Base-by-base conservation (phyloP, 1,139 yeast species). In the Debaryomyces fabryi region DNA sequence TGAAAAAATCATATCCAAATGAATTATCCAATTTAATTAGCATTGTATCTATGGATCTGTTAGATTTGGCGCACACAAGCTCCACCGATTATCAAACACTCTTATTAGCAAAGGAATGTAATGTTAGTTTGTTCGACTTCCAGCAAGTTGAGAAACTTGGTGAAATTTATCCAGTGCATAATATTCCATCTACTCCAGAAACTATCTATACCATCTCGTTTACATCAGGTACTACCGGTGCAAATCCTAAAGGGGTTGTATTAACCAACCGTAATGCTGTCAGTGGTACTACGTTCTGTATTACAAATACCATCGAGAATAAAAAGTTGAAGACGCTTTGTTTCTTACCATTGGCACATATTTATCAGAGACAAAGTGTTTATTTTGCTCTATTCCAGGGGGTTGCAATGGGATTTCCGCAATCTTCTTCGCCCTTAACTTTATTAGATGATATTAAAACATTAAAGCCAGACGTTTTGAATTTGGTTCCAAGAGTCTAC, bases 151-250 rank as follows among this genome's bases (percentile, higher is more conserved):
- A 78, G 52, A 63, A 68, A 27, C 64, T 85, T 33, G 95, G 93
- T 23, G 67, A 66, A 42, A 59, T 76, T 27, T 72, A 73, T 56
- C 79, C 80, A 4, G 60, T 71, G 7, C 71, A 74, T 0, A 73
- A 74, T 44, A 64, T 69, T 34, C 79, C 81, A 6, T 88, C 91
- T 13, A 64, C 59, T 0, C 78, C 84, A 1, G 78, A 81, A 6
- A 76, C 85, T 33, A 53, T 76, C 15, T 81, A 82, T 56, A 85
- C 92, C 44, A 82, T 88, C 52, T 83, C 87, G 39, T 88, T 86
- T 66, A 88, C 96, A 12, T 84, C 91, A 6, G 92, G 92, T 30
- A 85, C 92, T 21, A 85, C 92, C 3, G 91, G 91, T 15, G 54
- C 74, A 9, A 64, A 73, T 48, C 92, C 92, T 15, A 86, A 86